A percentile compares a stretch with the other conserved stretches of the same genome.
Conservation (phyloP, 257 asterid species). For the Solanum medicagineum region DNA sequence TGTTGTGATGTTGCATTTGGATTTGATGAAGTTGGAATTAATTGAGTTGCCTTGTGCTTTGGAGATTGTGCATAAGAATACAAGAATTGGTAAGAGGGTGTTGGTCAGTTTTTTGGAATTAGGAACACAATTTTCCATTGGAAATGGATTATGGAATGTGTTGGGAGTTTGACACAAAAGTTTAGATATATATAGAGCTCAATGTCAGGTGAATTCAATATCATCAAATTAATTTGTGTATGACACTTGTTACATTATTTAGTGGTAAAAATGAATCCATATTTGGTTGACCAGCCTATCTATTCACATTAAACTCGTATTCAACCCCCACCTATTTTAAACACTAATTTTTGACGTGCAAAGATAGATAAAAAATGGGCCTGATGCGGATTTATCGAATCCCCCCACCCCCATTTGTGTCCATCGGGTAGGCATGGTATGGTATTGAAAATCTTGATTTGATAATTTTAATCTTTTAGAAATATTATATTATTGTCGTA, state of each 20-base stretch:
- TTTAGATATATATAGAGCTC: background rate
- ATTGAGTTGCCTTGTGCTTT: background rate
- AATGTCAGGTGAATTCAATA: background rate
- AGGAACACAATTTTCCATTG: background rate
- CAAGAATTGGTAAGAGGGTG: background rate
- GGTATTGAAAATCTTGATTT: no score
- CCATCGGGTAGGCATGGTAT: no score
- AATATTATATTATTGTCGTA: no score
- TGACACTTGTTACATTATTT: background rate
- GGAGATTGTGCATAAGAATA: background rate
- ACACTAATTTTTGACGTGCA: background rate
- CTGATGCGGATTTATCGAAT: background rate
- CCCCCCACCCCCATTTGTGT: background rate
- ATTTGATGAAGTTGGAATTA: constrained; percentile 16
- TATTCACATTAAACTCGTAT: background rate
- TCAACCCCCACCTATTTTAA: background rate
- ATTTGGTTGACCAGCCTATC: background rate
- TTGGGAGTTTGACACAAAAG: background rate
- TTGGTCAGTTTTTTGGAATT: background rate
- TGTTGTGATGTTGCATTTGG: constrained; percentile 40
- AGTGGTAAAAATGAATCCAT: background rate
- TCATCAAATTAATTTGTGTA: no score
- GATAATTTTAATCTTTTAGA: no score
- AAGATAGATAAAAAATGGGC: background rate
- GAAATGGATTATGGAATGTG: background rate